Evolutionary conservation across 306 rosid species (phyloP).

Genomic region (Trifolium fragiferum): DNA sequence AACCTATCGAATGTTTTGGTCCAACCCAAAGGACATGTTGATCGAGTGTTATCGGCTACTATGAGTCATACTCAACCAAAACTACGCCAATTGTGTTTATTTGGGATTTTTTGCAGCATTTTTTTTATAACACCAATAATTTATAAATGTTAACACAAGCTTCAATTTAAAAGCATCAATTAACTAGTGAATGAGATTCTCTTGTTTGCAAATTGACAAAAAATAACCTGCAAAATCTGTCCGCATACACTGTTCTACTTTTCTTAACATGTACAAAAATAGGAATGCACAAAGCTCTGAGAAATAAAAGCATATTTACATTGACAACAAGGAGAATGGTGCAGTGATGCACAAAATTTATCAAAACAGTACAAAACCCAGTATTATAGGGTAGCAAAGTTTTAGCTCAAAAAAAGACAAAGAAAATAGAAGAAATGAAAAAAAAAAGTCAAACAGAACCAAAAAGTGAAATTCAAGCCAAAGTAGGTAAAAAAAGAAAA

Average conservation of each 20-base stretch:
- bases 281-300: constrained; percentile 10
- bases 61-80: no score
- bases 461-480: constrained; percentile 22
- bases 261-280: constrained; percentile 15
- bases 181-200: constrained; percentile 15
- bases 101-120: background rate
- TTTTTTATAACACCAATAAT: background rate
- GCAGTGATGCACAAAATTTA: background rate
- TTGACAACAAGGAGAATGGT: background rate
- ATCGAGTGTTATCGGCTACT: no score
- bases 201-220: background rate
- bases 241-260: background rate
- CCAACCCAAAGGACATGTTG: no score
- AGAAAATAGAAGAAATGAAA: background rate
- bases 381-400: background rate
- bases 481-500: background rate
- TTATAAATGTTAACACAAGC: background rate
- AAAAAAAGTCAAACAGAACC: constrained; percentile 11
- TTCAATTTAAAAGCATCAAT: constrained; percentile 2
- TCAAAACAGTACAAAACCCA: constrained; percentile 17
- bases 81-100: background rate
- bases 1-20: no score
- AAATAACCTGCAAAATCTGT: background rate
- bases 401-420: background rate
- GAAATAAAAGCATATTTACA: constrained; percentile 48